Evolutionary conservation across 306 rosid species (phyloP), one percentile per base, ranked within the genome.

Genomic region (Herpetospermum pedunculosum): DNA sequence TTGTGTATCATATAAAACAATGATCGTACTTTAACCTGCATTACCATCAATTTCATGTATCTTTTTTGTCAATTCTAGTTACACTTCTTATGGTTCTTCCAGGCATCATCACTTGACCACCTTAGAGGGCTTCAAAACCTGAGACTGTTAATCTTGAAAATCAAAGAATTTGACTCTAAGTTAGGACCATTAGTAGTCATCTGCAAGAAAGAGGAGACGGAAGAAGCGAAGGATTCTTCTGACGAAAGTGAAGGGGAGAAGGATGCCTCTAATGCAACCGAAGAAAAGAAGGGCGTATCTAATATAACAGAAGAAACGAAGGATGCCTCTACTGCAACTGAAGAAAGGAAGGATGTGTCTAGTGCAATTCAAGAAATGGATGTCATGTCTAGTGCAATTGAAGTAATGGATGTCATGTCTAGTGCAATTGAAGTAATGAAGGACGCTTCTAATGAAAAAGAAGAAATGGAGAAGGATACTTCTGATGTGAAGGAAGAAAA

Each of bases 151-250:
- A 87, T 77, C 76, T 74, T 43, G 8, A 29, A 77, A 37, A 86
- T 90, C 59, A 90, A 87, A 81, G 84, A 84, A 72, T 72, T 87
- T 74, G 93, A 90, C 57, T 65, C 82, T 23, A 81, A 83, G 80
- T 59, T 88, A 55, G 92, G 88, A 73, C 86, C 96, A 58, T 21
- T 87, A 1, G 79, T 77, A 62, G 21, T 77, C 73, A 78, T 10
- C 37, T 5, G 18, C 5, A 30, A 60, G 43, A 62, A 10, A 0
- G 73, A 41, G 53, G 73, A 41, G 1, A 41, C 69, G 0, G 41
- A 62, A 62, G 69, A 62, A 62, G 44, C 46, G 2, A 62, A 62
- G 28, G 70, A 62, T 19, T 10, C 9, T 1, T 63, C 70, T 19
- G 14, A 53, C 15, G 2, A 9, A 53, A 21, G 14, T 19, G 59